These are phyloP conservation scores for Talaromyces piceae DNA, from an alignment of 2,329 filamentous ascomycete genomes.

Conservation along the genomic window DNA sequence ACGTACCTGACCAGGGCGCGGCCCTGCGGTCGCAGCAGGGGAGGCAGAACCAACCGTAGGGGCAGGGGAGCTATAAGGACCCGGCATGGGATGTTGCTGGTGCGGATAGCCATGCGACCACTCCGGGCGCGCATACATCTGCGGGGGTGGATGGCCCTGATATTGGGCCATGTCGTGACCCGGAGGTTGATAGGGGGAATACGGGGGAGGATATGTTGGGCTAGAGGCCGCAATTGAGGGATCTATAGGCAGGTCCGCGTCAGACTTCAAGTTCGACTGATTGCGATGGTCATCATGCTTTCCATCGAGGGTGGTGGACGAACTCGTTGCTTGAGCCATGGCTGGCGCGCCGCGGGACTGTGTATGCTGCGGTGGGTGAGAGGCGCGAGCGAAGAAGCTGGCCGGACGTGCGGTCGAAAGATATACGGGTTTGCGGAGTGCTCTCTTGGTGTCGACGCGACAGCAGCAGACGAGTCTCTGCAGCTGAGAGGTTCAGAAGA, in stretches of 20 bases:
- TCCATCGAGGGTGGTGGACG: slow-evolving; percentile 83
- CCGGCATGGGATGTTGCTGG: slow-evolving; percentile 42
- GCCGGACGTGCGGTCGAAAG: slow-evolving; percentile 67
- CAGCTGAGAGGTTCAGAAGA: slow-evolving; percentile 74
- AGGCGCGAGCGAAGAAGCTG: slow-evolving; percentile 73
- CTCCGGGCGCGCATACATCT: slow-evolving; percentile 42
- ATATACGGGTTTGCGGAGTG: slow-evolving; percentile 86
- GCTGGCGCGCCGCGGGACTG: slow-evolving; percentile 69
- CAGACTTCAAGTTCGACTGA: slow-evolving; percentile 68
- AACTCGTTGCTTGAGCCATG: slow-evolving; percentile 99
- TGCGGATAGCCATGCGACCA: slow-evolving; percentile 41
- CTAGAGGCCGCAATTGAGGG: slow-evolving; percentile 90
- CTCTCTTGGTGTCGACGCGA: slow-evolving; percentile 42
- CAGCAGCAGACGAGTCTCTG: slow-evolving; percentile 78
- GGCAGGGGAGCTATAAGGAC: slow-evolving; percentile 44
- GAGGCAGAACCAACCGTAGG: slow-evolving; percentile 52
- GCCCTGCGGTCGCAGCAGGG: slow-evolving; percentile 53
- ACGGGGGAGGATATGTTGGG: slow-evolving; percentile 79
- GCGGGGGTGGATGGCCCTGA: slow-evolving; percentile 41
- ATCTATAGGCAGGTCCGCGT: slow-evolving; percentile 98
- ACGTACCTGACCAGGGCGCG: slow-evolving; percentile 57
- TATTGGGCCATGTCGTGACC: slow-evolving; percentile 80
- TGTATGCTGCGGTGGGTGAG: slow-evolving; percentile 56
- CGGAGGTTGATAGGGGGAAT: slow-evolving; percentile 77
- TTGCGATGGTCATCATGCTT: slow-evolving; percentile 65